Evolutionary conservation across 2,329 filamentous ascomycete genomes (phyloP), one percentile per base, ranked within the genome.

Genomic region (Alternaria angustiovoidea): DNA sequence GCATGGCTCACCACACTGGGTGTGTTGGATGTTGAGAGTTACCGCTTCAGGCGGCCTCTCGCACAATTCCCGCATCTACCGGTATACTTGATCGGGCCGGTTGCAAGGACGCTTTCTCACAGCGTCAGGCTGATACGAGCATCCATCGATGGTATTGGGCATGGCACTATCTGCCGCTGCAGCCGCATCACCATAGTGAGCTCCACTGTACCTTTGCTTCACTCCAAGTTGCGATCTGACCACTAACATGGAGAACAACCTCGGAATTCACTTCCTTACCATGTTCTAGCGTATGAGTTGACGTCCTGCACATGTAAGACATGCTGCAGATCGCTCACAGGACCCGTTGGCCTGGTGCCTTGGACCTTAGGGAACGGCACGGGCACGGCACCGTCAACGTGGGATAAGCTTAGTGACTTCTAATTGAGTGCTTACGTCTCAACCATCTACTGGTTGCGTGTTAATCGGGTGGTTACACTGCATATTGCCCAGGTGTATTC

Each of bases 21-120:
- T 47, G 36, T 26, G 44, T 34, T 48, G 20, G 28, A 26, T 48
- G 34, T 16, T 51, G 49, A 28, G 39, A 42, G 16, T 42, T 41
- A 54, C 55, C 55, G 55, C 55, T 54, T 34, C 6, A 47, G 42
- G 56, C 51, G 51, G 22, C 51, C 43, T 48, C 43, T 49, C 56
- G 56, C 51, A 55, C 38, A 59, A 43, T 43, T 55, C 43, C 51
- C 56, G 51, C 56, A 59, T 9, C 9, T 32, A 22, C 49, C 49
- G 42, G 34, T 34, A 47, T 53, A 36, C 51, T 41, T 30, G 14
- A 26, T 43, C n/a, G 43, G 56, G 36, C 26, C 24, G 11, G 34
- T n/a, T 55, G 12, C 24, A 49, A 24, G 24, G 28, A 36, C 22
- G 5, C 32, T 28, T 16, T 49, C 46, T 8, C 20, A 20, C 20